Percentiles rank a stretch among this genome's conserved stretches.
phyloP scores from a whole-genome alignment of 176 grass and related monocot genomes.

The Thinopyrum elongatum region DNA sequence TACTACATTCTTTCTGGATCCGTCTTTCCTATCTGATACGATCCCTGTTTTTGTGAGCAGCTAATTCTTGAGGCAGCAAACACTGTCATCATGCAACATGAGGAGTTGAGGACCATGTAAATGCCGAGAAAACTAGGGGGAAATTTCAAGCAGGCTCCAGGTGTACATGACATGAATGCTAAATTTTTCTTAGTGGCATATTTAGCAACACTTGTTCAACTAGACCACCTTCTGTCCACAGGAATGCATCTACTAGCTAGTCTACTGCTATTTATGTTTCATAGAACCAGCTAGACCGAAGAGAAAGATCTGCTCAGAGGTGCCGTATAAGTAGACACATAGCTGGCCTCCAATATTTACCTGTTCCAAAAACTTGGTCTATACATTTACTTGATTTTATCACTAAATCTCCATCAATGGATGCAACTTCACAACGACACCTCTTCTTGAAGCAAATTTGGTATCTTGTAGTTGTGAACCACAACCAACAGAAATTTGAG shows the following conservation, averaged over 20 bases:
- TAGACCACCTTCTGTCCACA: background rate
- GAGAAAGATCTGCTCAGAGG: constrained; percentile 5
- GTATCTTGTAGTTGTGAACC: constrained; percentile 34
- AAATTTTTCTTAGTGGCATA: no score
- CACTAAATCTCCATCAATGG: background rate
- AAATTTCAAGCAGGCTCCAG: background rate
- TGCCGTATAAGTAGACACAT: constrained; percentile 7
- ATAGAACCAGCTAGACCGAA: background rate
- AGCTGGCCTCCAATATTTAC: constrained; percentile 21
- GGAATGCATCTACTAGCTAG: background rate
- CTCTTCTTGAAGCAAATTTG: constrained; percentile 10
- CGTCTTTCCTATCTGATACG: constrained; percentile 1
- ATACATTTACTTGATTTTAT: background rate
- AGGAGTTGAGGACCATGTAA: background rate
- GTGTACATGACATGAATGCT: background rate
- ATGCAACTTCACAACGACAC: background rate
- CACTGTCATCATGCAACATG: constrained; percentile 22
- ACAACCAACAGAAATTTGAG: background rate
- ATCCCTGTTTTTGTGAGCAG: background rate
- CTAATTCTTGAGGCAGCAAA: background rate
- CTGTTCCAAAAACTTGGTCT: background rate
- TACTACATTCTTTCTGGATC: background rate
- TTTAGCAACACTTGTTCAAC: background rate
- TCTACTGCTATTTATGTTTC: constrained; percentile 12
- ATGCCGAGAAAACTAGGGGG: background rate